Base-by-base conservation (phyloP, 805 yeast species). In the Saccharomyces paradoxus region DNA sequence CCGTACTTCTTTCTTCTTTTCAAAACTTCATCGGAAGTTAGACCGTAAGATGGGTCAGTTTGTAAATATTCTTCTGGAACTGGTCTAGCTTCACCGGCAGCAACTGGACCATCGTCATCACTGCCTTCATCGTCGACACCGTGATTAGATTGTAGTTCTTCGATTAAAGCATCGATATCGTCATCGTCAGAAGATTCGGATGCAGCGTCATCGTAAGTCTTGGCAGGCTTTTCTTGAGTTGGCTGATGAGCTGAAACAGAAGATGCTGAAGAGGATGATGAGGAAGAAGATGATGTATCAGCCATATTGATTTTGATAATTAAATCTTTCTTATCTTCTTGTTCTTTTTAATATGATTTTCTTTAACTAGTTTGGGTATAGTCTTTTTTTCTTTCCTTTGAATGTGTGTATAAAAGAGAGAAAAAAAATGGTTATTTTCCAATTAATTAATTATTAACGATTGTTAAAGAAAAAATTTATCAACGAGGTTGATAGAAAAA, bases 1-100 rank as follows among this genome's bases (percentile, higher is more conserved):
- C 96, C 96, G 70, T 74, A 89, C 81, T 85, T 87, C 87, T 87
- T 88, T 77, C 95, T 82, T 80, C 96, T 84, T 73, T 78, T 83
- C 69, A 71, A 51, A 54, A 87, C 95, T 73, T 89, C 96, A 50
- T 86, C 95, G 56, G 81, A 74, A 57, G 85, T 72, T 68, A 89
- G 80, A 80, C 96, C 96, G 64, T 71, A 70, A 52, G 82, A 70
- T 53, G 91, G 90, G 77, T 86, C 88, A 58, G 96, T 89, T 74
- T 86, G 85, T 66, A 89, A 78, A 61, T 86, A 74, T 69, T 87
- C 95, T 65, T 89, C 96, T 53, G 96, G 95, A 52, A 89, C 89
- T 58, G 86, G 86, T 73, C 85, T 82, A 72, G 82, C 81, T 53
- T 82, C 78, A 58, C 78, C 78, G 59, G 78, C 81, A 46, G 80